Base-by-base conservation (phyloP, 2,329 filamentous ascomycete genomes). In the Apiospora aurea region DNA sequence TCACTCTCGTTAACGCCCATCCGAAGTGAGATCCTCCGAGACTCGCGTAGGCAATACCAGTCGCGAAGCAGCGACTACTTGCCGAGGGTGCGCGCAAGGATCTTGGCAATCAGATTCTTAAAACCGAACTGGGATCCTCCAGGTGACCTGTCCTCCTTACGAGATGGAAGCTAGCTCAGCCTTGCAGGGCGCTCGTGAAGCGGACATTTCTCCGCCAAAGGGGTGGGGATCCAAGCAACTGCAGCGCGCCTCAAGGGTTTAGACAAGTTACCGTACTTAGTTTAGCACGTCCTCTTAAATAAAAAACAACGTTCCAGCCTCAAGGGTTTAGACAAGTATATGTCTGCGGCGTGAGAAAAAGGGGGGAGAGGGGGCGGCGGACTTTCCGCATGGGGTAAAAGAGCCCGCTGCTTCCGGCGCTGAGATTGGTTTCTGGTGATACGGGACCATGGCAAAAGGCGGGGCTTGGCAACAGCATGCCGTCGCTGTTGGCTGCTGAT, bases 161-260 rank as follows among this genome's bases (percentile, higher is more conserved):
- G 57, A 64, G 29, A 64, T 64, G 29, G 34, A 38, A 38, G 5
- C 21, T 64, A 38, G 57, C 21, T 64, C 57, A 64, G 57, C 57
- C 57, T 41, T 64, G 34, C 57, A 64, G 34, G 34, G 57, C 34
- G 10, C 53, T 16, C 46, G 18, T 21, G 16, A 18, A 14, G 2
- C 53, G 29, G 29, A 21, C 16, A 11, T 21, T 38, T 38, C 53
- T 61, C 53, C 29, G 53, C 11, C 53, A 61, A 34, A 34, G 11
- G 26, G 6, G 53, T n/a, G n/a, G n/a, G n/a, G n/a, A n/a, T n/a
- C n/a, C n/a, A n/a, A n/a, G n/a, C n/a, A n/a, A n/a, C n/a, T n/a
- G n/a, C n/a, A n/a, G n/a, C n/a, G n/a, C n/a, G n/a, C n/a, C n/a
- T n/a, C n/a, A n/a, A n/a, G n/a, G n/a, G n/a, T n/a, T n/a, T n/a